phyloP scores from a whole-genome alignment of 192 early-diverging fungal species.

The Rhizophagus clarus region DNA sequence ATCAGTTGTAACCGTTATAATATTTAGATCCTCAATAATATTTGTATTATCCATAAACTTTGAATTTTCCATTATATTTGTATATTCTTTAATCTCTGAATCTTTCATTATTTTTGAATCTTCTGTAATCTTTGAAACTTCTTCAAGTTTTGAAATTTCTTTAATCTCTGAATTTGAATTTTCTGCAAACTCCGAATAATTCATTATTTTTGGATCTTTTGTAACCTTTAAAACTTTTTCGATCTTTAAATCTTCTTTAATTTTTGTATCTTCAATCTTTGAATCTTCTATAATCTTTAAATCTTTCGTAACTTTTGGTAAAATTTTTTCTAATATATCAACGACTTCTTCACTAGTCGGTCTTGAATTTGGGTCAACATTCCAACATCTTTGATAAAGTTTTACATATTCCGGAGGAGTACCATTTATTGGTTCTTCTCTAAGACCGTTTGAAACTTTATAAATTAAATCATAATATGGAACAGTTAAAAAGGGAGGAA shows the following conservation, averaged over 20 bases:
- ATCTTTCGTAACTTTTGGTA: background rate
- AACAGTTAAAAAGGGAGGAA: conserved; percentile 31
- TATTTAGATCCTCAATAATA: background rate
- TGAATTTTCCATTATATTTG: background rate
- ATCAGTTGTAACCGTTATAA: too few relatives aligned
- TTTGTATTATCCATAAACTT: background rate
- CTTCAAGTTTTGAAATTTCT: background rate
- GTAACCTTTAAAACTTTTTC: too few relatives aligned
- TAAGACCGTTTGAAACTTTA: conserved; percentile 36
- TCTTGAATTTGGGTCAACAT: conserved; percentile 32
- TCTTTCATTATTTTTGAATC: background rate
- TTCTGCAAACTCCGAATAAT: too few relatives aligned
- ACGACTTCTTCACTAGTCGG: background rate
- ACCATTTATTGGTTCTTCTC: conserved; percentile 32
- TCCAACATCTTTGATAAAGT: conserved; percentile 44
- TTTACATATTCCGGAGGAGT: conserved; percentile 42
- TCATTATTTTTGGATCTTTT: too few relatives aligned
- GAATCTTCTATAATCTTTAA: background rate
- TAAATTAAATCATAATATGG: conserved; percentile 6
- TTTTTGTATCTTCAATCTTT: background rate
- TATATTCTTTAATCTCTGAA: background rate
- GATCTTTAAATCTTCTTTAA: too few relatives aligned
- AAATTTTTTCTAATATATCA: background rate
- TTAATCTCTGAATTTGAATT: background rate
- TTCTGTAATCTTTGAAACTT: background rate